phyloP scores from a whole-genome alignment of 2,329 filamentous ascomycete species.

The Paramyrothecium roridum region DNA sequence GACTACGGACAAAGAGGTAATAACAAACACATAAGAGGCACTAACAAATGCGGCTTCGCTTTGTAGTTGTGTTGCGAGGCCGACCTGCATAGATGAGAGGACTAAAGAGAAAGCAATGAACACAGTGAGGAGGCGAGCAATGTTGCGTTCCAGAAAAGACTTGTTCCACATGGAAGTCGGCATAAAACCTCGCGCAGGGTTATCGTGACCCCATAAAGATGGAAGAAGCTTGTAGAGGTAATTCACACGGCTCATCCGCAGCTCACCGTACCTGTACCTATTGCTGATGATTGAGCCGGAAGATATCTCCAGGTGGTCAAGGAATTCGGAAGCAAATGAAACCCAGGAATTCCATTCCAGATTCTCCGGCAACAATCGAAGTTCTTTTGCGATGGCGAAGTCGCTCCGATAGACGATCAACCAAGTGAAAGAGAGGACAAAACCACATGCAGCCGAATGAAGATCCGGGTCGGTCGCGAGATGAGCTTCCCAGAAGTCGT shows the following conservation, averaged over 20 bases:
- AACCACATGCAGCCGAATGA: not conserved
- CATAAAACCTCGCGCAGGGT: not conserved
- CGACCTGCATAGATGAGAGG: not conserved
- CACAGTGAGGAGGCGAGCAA: not conserved
- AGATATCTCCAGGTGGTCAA: not conserved
- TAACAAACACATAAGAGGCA: not conserved
- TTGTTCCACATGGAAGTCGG: not conserved
- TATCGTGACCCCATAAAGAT: not conserved
- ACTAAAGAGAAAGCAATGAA: not conserved
- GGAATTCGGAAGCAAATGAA: not conserved
- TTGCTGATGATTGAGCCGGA: not conserved
- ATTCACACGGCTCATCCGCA: not conserved
- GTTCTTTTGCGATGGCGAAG: not conserved
- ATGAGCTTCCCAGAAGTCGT: not conserved
- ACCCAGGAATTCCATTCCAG: not conserved
- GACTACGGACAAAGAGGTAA: not conserved
- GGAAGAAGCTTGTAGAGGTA: not conserved
- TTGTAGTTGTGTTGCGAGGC: not conserved
- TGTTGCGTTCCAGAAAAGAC: not conserved
- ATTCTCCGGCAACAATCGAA: not conserved
- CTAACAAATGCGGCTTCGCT: not conserved
- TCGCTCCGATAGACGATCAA: not conserved
- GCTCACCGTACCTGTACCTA: not conserved
- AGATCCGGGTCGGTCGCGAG: not conserved
- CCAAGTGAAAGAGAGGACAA: not conserved